Conservation (phyloP, 1,139 yeast genomes). For the Hyphopichia khmerensis region DNA sequence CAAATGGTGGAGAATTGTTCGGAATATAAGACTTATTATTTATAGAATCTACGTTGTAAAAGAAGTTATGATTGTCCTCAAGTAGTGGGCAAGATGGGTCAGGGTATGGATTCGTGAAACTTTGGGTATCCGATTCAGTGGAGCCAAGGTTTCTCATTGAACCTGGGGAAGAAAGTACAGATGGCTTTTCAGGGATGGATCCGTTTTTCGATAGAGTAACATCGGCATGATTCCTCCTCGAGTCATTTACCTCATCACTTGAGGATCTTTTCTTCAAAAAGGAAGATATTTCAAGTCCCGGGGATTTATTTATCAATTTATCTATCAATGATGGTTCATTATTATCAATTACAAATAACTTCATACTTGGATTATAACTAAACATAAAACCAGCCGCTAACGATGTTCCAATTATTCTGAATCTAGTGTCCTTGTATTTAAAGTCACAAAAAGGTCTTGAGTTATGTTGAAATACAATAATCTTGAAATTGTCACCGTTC, state of each 20-base stretch:
- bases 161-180: neutral
- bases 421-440: constrained; percentile 34
- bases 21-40: constrained; percentile 22
- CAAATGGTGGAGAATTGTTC: constrained; percentile 42
- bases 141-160: neutral
- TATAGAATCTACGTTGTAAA: constrained; percentile 5
- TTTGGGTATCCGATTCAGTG: neutral
- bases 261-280: constrained; percentile 14
- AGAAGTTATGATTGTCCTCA: constrained; percentile 9
- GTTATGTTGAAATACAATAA: constrained; percentile 36
- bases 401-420: constrained; percentile 40
- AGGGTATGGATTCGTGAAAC: constrained; percentile 31
- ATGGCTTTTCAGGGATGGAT: neutral
- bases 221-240: neutral
- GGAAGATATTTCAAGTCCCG: constrained; percentile 27
- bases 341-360: constrained; percentile 34
- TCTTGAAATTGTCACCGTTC: constrained; percentile 17
- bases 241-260: neutral
- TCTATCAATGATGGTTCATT: constrained; percentile 39
- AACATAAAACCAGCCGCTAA: constrained; percentile 28
- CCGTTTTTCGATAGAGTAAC: neutral
- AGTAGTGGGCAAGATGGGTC: constrained; percentile 21
- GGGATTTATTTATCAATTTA: constrained; percentile 28
- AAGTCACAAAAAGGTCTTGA: constrained; percentile 44
- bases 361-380: constrained; percentile 34